phyloP scores from a whole-genome alignment of 2,329 filamentous ascomycete genomes.

The Aurifilum marmelostoma region DNA sequence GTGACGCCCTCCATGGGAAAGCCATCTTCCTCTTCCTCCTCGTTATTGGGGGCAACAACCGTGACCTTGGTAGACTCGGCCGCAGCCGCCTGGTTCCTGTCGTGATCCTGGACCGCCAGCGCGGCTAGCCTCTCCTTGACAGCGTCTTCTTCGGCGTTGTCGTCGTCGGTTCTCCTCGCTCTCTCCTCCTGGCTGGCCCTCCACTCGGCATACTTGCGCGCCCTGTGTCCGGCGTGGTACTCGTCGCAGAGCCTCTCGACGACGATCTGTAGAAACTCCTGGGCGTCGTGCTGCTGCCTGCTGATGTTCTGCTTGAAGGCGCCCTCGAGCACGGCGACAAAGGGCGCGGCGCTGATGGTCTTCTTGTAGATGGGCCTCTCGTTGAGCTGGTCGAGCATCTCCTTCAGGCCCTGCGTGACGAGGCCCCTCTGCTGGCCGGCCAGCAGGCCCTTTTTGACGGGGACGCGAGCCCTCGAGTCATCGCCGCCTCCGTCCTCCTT shows the following conservation, averaged over 20 bases:
- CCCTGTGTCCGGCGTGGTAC: conserved; percentile 82
- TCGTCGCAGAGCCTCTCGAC: conserved; percentile 92
- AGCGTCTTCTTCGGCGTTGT: conserved; percentile 35
- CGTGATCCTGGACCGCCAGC: conserved; percentile 32
- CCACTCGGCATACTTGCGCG: conserved; percentile 61
- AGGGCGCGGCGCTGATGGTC: conserved; percentile 84
- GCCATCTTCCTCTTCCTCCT: conserved; percentile 70
- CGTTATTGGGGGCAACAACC: conserved; percentile 38
- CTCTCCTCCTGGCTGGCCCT: conserved; percentile 33
- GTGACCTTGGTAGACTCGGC: conserved; percentile 26
- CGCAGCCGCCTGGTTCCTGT: conserved; percentile 18
- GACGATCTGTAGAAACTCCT: conserved; percentile 94
- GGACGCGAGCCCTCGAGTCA: conserved; percentile 22
- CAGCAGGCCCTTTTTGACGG: conserved; percentile 49
- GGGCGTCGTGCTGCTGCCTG: conserved; percentile 93
- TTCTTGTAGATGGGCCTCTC: conserved; percentile 93
- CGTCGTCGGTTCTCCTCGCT: conserved; percentile 17
- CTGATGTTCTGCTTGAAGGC: conserved; percentile 92
- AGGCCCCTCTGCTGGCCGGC: conserved; percentile 76
- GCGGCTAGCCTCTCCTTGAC: conserved; percentile 39
- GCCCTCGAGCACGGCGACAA: conserved; percentile 80
- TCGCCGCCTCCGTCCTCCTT: conserved; percentile 11
- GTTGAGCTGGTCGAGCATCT: conserved; percentile 89
- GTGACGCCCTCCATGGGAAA: conserved; percentile 92
- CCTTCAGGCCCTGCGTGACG: conserved; percentile 86